Conservation (phyloP, 1,284 basidiomycete species). For the Volvariella volvacea region DNA sequence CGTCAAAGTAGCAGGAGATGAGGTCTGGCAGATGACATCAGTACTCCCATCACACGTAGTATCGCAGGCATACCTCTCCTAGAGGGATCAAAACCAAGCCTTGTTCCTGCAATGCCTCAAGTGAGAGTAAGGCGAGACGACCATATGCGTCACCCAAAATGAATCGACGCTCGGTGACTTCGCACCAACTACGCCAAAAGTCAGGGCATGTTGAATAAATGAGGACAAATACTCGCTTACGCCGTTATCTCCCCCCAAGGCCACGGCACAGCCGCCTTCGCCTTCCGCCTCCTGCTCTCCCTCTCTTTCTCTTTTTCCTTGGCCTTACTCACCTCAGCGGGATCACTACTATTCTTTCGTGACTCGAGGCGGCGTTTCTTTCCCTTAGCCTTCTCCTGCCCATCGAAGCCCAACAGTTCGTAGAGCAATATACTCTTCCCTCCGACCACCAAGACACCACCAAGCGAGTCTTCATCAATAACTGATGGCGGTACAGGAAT, state of each 20-base stretch:
- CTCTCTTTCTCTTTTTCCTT: constrained; percentile 50
- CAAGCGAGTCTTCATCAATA: constrained; percentile 28
- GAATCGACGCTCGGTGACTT: constrained; percentile 35
- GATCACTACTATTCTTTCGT: constrained; percentile 38
- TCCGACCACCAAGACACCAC: constrained; percentile 67
- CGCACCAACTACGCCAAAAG: constrained; percentile 37
- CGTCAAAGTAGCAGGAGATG: constrained; percentile 70
- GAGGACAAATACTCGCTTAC: constrained; percentile 29
- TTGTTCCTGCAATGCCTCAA: constrained; percentile 38
- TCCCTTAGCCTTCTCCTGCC: constrained; percentile 43
- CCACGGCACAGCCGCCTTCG: constrained; percentile 54
- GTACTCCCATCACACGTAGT: too few relatives aligned
- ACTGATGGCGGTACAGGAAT: constrained; percentile 35
- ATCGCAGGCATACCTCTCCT: constrained; percentile 70
- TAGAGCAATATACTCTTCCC: constrained; percentile 57
- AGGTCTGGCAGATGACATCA: constrained; percentile 40
- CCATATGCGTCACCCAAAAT: constrained; percentile 78
- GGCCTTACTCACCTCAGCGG: constrained; percentile 32
- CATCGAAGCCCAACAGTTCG: constrained; percentile 40
- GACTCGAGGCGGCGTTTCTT: constrained; percentile 46
- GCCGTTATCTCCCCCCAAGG: constrained; percentile 63
- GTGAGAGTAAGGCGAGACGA: constrained; percentile 56
- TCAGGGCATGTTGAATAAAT: neutral
- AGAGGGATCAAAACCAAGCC: constrained; percentile 60
- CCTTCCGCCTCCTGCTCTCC: constrained; percentile 46